Conservation (phyloP, 306 rosid species). For the Sindora glabra region DNA sequence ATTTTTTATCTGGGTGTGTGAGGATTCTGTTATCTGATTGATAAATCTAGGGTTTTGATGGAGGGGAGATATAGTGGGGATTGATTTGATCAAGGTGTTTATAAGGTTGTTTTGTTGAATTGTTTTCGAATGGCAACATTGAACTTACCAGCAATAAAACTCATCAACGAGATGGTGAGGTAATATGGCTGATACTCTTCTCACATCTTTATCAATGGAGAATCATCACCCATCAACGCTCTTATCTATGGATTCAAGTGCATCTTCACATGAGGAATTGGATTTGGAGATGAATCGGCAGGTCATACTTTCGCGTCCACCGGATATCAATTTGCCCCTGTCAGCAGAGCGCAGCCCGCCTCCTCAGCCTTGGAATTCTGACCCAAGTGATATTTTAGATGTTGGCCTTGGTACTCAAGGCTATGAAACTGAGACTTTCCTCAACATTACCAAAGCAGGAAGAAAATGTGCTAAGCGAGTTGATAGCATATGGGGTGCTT, state of each 20-base stretch:
- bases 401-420: constrained; percentile 78
- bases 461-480: constrained; percentile 71
- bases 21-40: constrained; percentile 42
- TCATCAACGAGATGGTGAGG: constrained; percentile 44
- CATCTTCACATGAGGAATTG: constrained; percentile 87
- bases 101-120: constrained; percentile 56
- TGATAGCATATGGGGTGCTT: constrained; percentile 96
- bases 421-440: constrained; percentile 65
- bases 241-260: constrained; percentile 89
- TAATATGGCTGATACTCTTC: constrained; percentile 70
- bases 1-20: constrained; percentile 30
- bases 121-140: constrained; percentile 46
- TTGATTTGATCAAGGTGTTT: constrained; percentile 61
- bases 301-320: constrained; percentile 65
- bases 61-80: constrained; percentile 96
- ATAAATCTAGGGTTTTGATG: constrained; percentile 62
- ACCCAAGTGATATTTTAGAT: constrained; percentile 65
- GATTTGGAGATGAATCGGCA: constrained; percentile 84
- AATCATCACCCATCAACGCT: constrained; percentile 83
- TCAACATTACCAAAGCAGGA: constrained; percentile 56
- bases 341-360: constrained; percentile 82
- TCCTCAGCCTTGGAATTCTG: constrained; percentile 60
- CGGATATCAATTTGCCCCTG: constrained; percentile 75
- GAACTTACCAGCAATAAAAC: constrained; percentile 42
- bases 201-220: constrained; percentile 73